Conservation (phyloP, 176 grass and related monocot genomes). For the Musa itinerans region DNA sequence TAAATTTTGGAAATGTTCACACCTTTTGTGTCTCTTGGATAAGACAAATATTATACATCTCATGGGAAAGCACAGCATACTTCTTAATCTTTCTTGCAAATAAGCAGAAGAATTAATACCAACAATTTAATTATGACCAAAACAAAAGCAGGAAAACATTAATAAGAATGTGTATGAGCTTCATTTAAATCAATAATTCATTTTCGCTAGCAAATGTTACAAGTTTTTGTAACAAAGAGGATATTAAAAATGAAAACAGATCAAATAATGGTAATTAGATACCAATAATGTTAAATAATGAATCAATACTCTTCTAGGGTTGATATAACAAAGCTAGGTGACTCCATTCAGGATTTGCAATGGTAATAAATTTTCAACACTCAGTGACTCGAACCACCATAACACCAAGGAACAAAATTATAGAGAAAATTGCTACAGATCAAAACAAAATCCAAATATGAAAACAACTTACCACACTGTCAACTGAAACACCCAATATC, state of each 20-base stretch:
- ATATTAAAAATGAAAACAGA: no score
- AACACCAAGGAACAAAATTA: neutral
- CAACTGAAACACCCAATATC: slow-evolving; percentile 60
- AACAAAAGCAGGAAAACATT: neutral
- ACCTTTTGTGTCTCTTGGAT: neutral
- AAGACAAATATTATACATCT: neutral
- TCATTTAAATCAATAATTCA: neutral
- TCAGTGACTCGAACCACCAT: no score
- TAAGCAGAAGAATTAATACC: neutral
- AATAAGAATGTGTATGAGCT: neutral
- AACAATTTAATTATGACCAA: neutral
- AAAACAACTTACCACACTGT: slow-evolving; percentile 64
- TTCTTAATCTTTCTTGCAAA: neutral
- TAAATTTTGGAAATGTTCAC: no score
- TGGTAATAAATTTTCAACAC: no score
- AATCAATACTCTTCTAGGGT: no score
- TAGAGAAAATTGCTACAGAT: neutral
- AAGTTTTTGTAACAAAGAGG: no score
- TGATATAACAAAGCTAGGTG: no score
- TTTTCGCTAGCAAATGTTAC: neutral
- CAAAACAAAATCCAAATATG: neutral
- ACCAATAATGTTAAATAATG: no score
- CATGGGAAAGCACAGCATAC: neutral
- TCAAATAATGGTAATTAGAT: no score
- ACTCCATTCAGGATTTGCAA: no score